A percentile compares a stretch with the other conserved stretches of the same genome.
phyloP scores from a whole-genome alignment of 257 asterid species.

The Cruciata laevipes region DNA sequence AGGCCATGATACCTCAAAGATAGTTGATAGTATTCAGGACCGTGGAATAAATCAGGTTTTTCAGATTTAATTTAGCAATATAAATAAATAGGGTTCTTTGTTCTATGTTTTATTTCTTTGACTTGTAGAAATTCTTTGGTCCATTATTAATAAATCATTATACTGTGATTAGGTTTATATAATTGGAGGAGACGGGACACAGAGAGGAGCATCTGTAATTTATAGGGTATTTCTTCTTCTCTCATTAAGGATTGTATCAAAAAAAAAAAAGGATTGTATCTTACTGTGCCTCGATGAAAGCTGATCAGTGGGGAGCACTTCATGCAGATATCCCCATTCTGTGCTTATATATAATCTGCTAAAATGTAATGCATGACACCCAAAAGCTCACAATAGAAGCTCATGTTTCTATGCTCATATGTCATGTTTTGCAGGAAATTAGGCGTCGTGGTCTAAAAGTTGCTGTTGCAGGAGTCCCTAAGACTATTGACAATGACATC shows the following conservation, averaged over 20 bases:
- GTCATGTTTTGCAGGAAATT: slow-evolving; percentile 52
- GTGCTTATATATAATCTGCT: background rate
- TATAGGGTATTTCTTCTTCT: slow-evolving; percentile 49
- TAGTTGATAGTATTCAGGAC: slow-evolving; percentile 95
- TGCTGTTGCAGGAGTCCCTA: slow-evolving; percentile 84
- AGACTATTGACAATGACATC: slow-evolving; percentile 95
- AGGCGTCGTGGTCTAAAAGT: slow-evolving; percentile 85
- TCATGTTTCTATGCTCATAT: background rate
- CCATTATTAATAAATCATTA: slow-evolving; percentile 27
- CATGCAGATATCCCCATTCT: background rate
- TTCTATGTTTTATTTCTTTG: slow-evolving; percentile 6
- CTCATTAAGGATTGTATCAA: background rate
- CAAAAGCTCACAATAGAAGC: background rate
- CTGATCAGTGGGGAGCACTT: background rate
- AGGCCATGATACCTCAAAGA: slow-evolving; percentile 88
- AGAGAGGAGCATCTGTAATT: slow-evolving; percentile 79
- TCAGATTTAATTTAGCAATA: slow-evolving; percentile 7
- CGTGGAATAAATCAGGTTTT: slow-evolving; percentile 90
- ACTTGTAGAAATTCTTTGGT: slow-evolving; percentile 19
- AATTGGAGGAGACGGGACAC: slow-evolving; percentile 98
- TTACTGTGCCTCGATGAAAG: background rate
- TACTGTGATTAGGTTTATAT: slow-evolving; percentile 73
- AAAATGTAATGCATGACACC: background rate
- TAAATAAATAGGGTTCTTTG: background rate
- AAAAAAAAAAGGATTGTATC: background rate